phyloP scores from a whole-genome alignment of 208 protist genomes.

The Crithidia brevicula region DNA sequence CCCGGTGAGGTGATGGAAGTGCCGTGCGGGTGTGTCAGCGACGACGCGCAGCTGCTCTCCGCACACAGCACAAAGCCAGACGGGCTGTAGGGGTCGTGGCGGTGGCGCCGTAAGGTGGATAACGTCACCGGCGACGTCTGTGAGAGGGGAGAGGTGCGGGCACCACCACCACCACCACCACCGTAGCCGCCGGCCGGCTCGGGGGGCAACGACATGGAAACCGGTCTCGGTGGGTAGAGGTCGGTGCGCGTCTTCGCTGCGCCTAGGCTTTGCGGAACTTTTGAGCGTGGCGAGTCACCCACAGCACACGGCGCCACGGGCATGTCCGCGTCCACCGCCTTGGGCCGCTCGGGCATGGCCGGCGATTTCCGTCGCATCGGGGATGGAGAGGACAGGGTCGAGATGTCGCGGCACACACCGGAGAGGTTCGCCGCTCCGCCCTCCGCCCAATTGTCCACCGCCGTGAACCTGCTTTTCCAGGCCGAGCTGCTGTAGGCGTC shows the following conservation, averaged over 20 bases:
- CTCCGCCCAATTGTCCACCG: background rate
- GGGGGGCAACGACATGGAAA: background rate
- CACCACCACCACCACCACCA: background rate
- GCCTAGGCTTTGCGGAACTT: background rate
- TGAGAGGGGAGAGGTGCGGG: background rate
- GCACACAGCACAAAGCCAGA: slow-evolving; percentile 25
- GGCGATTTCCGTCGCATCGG: background rate
- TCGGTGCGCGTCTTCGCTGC: background rate
- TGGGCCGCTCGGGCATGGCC: background rate
- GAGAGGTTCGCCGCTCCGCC: background rate
- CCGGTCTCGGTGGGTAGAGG: background rate
- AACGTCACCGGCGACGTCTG: slow-evolving; percentile 8
- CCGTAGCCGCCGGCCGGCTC: slow-evolving; percentile 8
- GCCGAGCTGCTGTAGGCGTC: slow-evolving; percentile 5
- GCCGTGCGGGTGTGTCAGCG: slow-evolving; percentile 10
- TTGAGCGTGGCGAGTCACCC: background rate
- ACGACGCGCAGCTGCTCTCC: slow-evolving; percentile 23
- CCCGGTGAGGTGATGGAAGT: background rate
- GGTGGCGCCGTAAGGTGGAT: slow-evolving; percentile 17
- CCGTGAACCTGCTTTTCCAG: slow-evolving; percentile 4
- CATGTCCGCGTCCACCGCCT: slow-evolving; percentile 8
- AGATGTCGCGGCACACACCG: background rate
- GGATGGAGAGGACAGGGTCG: background rate
- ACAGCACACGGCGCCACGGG: slow-evolving; percentile 17
- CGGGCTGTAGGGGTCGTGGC: slow-evolving; percentile 34